Conservation (phyloP, 148 eudicot species). For the Polygonum maritimum region DNA sequence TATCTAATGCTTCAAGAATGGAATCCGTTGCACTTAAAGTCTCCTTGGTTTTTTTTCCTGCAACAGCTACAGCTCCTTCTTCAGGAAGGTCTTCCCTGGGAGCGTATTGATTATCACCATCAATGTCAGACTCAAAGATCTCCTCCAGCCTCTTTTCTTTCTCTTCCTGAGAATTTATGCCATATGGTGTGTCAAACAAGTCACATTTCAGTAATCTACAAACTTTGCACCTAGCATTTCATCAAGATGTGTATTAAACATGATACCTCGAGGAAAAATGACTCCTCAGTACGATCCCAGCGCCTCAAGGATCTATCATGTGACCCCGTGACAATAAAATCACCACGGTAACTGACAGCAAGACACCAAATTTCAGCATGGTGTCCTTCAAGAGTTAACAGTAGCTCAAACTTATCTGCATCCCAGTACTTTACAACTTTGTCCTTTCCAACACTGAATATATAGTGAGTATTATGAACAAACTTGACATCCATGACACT, state of each 20-base stretch:
- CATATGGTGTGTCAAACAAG: slow-evolving; percentile 8
- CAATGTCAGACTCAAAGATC: slow-evolving; percentile 80
- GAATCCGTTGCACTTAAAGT: slow-evolving; percentile 73
- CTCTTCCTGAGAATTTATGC: slow-evolving; percentile 65
- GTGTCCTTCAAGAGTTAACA: slow-evolving; percentile 88
- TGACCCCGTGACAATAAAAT: slow-evolving; percentile 93
- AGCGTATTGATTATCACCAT: slow-evolving; percentile 52
- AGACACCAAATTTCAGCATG: slow-evolving; percentile 94
- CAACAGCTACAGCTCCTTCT: slow-evolving; percentile 86
- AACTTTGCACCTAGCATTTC: neutral
- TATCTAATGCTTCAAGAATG: slow-evolving; percentile 86
- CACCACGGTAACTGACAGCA: slow-evolving; percentile 87
- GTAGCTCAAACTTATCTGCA: slow-evolving; percentile 97
- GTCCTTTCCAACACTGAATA: slow-evolving; percentile 96
- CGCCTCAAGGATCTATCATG: slow-evolving; percentile 90
- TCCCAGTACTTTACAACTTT: slow-evolving; percentile 93
- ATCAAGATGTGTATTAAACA: neutral
- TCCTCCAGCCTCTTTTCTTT: slow-evolving; percentile 93
- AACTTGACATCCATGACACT: slow-evolving; percentile 97
- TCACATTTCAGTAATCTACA: neutral
- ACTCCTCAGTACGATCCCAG: slow-evolving; percentile 98
- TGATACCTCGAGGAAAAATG: slow-evolving; percentile 84
- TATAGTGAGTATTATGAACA: slow-evolving; percentile 79
- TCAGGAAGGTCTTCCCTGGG: slow-evolving; percentile 86
- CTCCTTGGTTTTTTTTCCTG: slow-evolving; percentile 89